Evolutionary conservation across 441 rosid genomes (phyloP), one percentile per base, ranked within the genome.

Genomic region (Eutrema salsugineum): DNA sequence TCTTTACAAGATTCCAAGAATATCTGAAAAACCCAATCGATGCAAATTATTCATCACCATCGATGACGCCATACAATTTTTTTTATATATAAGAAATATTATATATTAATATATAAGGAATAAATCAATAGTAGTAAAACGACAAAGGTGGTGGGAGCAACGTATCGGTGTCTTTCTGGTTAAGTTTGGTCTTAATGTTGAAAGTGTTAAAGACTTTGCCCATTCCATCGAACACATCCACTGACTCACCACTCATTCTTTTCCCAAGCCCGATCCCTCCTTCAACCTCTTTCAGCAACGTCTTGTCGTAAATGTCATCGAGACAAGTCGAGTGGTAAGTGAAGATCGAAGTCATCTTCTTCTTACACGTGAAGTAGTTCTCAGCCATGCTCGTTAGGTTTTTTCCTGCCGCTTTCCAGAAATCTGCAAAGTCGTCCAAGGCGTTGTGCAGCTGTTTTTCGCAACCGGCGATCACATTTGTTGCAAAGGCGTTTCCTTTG

Each of bases 61-160:
- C 64, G 56, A 44, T 55, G 36, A 68, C 49, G 27, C 48, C 39
- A 2, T 70, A 56, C 65, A 46, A 14, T 6, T 70, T 70, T 39
- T 22, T 22, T 33, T 0, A 14, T 53, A 11, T 5, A 19, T 58
- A 15, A 4, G 28, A 16, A 2, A 40, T 4, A 36, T 9, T 56
- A 49, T 9, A 24, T 11, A 36, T 20, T 47, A 33, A 60, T 53
- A 68, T 53, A 35, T 8, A 42, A 48, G 57, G 42, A 49, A 43
- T 17, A 12, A 51, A 77, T 77, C 55, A 77, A 22, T 66, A 2
- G 70, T 77, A 77, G 22, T 77, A 77, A 60, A 66, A 77, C 51
- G 80, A 77, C 69, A 77, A 66, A 38, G 80, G 80, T 36, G 80
- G 80, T 59, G 80, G 80, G 6, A 71, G 69, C 77, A 77, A 71